Evolutionary conservation across 2,329 filamentous ascomycete genomes (phyloP).

Genomic region (Hirsutella minnesotensis): DNA sequence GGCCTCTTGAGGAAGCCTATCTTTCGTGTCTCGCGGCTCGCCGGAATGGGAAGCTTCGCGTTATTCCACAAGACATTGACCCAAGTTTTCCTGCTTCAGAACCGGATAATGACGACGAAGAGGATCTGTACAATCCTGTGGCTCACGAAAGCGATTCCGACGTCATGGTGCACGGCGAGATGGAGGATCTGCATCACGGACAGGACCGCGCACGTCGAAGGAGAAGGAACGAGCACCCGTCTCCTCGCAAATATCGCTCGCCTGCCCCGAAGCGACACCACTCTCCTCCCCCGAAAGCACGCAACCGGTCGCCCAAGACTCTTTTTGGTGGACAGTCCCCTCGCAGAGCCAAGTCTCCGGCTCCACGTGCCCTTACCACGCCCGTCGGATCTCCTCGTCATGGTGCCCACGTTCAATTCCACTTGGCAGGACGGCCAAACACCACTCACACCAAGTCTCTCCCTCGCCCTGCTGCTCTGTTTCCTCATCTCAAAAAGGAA

Average conservation of each 20-base stretch:
- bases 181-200: conserved; percentile 54
- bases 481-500: conserved; percentile 39
- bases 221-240: conserved; percentile 37
- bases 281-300: conserved; percentile 14
- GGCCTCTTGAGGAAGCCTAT: conserved; percentile 88
- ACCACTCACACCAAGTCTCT: conserved; percentile 75
- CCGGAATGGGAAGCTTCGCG: conserved; percentile 66
- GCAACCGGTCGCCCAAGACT: conserved; percentile 1
- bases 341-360: conserved; percentile 3
- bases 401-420: conserved; percentile 24
- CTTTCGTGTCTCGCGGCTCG: conserved; percentile 72
- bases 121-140: conserved; percentile 47
- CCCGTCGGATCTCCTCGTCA: conserved; percentile 27
- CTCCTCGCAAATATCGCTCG: conserved; percentile 32
- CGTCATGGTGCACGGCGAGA: conserved; percentile 58
- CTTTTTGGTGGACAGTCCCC: conserved; percentile 12
- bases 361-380: conserved; percentile 13
- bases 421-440: conserved; percentile 44
- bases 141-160: conserved; percentile 56
- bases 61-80: conserved; percentile 92
- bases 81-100: conserved; percentile 95
- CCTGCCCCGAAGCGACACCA: conserved; percentile 22
- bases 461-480: conserved; percentile 64
- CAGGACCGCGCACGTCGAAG: conserved; percentile 36
- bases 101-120: conserved; percentile 72